Conservation (phyloP, 202 grass and related monocot genomes). For the Panicum hallii region DNA sequence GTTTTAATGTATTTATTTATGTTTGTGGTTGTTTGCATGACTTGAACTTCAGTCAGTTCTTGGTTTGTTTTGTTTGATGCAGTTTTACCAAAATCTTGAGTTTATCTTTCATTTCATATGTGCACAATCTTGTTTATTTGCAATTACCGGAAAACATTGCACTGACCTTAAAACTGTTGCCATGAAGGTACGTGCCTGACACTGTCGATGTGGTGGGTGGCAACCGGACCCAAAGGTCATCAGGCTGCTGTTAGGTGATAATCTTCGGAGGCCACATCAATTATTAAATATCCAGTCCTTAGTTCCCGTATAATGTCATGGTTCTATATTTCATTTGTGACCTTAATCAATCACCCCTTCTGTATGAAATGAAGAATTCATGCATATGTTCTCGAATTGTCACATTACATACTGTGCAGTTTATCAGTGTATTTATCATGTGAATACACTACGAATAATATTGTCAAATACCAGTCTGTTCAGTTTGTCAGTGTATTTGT, state of each 20-base stretch:
- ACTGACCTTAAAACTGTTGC: constrained; percentile 35
- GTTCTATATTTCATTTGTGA: constrained; percentile 45
- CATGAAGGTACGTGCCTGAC: constrained; percentile 68
- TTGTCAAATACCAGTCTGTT: neutral
- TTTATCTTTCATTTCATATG: constrained; percentile 31
- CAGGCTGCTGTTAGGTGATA: constrained; percentile 60
- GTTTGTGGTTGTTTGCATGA: constrained; percentile 4
- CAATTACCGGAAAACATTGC: neutral
- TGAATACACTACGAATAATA: constrained; percentile 31
- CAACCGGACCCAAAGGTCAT: constrained; percentile 55
- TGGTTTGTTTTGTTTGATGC: constrained; percentile 10
- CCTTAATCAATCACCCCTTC: neutral
- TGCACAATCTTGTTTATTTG: neutral
- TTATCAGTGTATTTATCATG: constrained; percentile 12
- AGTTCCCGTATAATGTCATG: constrained; percentile 18
- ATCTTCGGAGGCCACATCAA: constrained; percentile 10
- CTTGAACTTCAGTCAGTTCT: neutral
- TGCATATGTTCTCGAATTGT: constrained; percentile 26
- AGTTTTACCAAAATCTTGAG: constrained; percentile 11
- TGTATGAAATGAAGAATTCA: constrained; percentile 26
- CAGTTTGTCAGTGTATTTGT: too few species aligned
- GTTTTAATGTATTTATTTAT: neutral
- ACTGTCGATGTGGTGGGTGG: constrained; percentile 67
- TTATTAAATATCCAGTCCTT: constrained; percentile 2
- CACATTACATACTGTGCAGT: constrained; percentile 25